These are phyloP conservation scores for Vicia villosa DNA, from an alignment of 306 rosid genomes.

Conservation along the genomic window DNA sequence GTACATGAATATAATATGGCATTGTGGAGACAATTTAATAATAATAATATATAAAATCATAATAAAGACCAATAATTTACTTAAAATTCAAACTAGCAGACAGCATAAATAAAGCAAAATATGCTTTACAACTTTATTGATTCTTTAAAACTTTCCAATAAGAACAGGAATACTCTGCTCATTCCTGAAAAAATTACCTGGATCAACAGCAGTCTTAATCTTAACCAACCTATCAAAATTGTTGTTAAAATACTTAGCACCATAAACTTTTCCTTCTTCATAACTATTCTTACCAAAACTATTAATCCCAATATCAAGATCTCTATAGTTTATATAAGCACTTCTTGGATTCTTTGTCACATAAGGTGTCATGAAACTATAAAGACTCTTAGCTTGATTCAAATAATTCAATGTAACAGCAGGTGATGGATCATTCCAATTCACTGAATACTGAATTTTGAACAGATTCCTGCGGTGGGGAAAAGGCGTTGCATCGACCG, in stretches of 20 bases:
- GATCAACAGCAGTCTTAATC: too few species aligned
- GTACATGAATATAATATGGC: too few species aligned
- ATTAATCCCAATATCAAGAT: constrained; percentile 65
- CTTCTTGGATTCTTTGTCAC: constrained; percentile 68
- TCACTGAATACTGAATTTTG: constrained; percentile 48
- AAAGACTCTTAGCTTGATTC: constrained; percentile 28
- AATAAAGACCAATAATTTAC: background rate
- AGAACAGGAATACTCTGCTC: constrained; percentile 64
- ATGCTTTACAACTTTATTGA: background rate
- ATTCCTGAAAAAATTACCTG: constrained; percentile 58
- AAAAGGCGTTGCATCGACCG: constrained; percentile 50
- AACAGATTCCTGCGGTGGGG: constrained; percentile 62
- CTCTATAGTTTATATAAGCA: constrained; percentile 56
- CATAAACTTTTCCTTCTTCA: constrained; percentile 51
- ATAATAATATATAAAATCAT: background rate
- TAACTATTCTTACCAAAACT: constrained; percentile 44
- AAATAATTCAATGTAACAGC: constrained; percentile 14
- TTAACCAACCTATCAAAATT: constrained; percentile 63
- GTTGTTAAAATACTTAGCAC: constrained; percentile 45
- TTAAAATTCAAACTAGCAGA: background rate
- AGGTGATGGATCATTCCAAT: constrained; percentile 43
- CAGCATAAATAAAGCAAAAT: background rate
- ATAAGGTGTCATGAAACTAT: too few species aligned
- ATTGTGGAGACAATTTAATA: too few species aligned
- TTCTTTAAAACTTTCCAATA: background rate